A percentile compares a stretch with the other conserved stretches of the same genome.
phyloP scores from a whole-genome alignment of 805 yeast species.

The Pichia cephalocereana region DNA sequence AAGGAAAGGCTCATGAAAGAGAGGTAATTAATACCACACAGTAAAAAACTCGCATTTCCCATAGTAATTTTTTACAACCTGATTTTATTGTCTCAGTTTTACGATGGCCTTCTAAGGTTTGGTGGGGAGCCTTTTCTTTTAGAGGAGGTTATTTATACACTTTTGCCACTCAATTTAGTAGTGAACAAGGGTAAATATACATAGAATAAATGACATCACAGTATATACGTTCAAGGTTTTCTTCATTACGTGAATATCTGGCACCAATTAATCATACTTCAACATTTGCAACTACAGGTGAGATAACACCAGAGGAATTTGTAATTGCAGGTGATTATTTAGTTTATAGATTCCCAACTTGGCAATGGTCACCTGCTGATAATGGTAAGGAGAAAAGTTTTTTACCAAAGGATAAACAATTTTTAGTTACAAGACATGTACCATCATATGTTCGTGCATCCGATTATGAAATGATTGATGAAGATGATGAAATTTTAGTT shows the following conservation, averaged over 20 bases:
- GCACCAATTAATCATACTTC: conserved; percentile 88
- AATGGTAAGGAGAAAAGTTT: conserved; percentile 50
- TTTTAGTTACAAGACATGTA: conserved; percentile 78
- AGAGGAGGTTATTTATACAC: too few relatives aligned
- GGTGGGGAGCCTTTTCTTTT: too few relatives aligned
- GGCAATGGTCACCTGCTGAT: conserved; percentile 80
- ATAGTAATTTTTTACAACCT: too few relatives aligned
- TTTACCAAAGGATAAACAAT: conserved; percentile 82
- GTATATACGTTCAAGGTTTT: conserved; percentile 59
- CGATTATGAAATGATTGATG: conserved; percentile 28
- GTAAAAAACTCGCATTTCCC: too few relatives aligned
- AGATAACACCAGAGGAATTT: conserved; percentile 93
- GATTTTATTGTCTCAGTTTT: too few relatives aligned
- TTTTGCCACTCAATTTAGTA: too few relatives aligned
- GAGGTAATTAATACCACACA: too few relatives aligned
- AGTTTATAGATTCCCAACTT: conserved; percentile 87
- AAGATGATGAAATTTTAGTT: conserved; percentile 17
- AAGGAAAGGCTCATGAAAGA: too few relatives aligned
- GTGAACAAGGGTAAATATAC: too few relatives aligned
- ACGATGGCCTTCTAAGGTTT: too few relatives aligned
- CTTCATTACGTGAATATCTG: conserved; percentile 82
- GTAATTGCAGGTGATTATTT: conserved; percentile 90
- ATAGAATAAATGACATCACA: conserved; percentile 17
- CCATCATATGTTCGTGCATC: conserved; percentile 74
- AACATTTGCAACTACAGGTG: conserved; percentile 78